Conservation (phyloP, 306 rosid genomes). For the Neltuma alba region DNA sequence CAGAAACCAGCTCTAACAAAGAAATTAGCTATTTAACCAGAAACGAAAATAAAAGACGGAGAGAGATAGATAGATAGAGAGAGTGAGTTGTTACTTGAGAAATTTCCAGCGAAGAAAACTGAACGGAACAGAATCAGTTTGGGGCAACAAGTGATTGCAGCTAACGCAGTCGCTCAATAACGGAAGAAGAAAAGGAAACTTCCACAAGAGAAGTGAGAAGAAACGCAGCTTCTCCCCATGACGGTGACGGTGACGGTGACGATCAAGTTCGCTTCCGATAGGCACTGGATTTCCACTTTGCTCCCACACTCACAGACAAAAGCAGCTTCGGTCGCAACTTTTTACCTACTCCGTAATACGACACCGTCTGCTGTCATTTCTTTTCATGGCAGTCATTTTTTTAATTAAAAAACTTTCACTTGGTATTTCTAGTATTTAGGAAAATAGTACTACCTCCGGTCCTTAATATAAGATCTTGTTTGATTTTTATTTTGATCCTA, state of each 20-base stretch:
- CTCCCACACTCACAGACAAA: background rate
- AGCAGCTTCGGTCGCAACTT: background rate
- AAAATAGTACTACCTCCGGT: no score
- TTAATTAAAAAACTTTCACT: no score
- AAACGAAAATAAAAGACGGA: background rate
- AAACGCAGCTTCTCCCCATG: background rate
- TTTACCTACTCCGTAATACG: background rate
- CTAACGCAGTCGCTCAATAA: background rate
- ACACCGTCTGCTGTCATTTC: background rate
- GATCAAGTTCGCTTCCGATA: background rate
- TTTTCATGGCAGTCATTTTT: no score
- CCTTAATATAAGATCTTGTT: no score
- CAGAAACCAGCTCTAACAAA: background rate
- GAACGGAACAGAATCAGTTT: slow-evolving; percentile 31
- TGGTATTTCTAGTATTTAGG: no score
- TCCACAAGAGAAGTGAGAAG: background rate
- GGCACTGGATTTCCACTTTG: background rate
- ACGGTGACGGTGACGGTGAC: background rate
- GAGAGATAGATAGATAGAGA: background rate
- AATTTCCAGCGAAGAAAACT: slow-evolving; percentile 3
- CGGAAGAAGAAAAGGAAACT: slow-evolving; percentile 5
- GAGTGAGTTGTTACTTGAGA: slow-evolving; percentile 19
- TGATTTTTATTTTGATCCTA: no score
- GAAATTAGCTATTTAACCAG: background rate
- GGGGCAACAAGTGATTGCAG: background rate